phyloP scores from a whole-genome alignment of 345 rosid species.

The Gossypium sturtianum region DNA sequence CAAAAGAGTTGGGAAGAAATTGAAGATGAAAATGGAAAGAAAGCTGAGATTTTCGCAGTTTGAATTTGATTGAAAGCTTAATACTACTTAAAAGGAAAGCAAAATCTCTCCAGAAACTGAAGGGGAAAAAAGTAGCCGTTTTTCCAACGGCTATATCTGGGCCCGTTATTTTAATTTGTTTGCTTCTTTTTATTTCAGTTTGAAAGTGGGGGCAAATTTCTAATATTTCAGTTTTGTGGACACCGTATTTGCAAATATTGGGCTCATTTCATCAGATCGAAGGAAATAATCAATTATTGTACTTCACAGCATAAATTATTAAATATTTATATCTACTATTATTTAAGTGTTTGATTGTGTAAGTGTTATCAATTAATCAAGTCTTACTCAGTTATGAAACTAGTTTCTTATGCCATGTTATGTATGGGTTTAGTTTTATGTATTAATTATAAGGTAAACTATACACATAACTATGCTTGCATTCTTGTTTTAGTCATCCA shows the following conservation, averaged over 20 bases:
- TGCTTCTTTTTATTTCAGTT: background rate
- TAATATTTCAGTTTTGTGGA: background rate
- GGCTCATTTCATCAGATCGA: background rate
- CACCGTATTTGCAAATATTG: background rate
- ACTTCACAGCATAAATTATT: background rate
- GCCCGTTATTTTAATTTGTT: background rate
- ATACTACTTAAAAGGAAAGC: background rate
- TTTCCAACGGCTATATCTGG: slow-evolving; percentile 13
- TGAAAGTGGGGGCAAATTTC: background rate
- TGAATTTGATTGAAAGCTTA: background rate
- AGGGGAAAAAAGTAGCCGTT: slow-evolving; percentile 5
- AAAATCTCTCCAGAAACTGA: too few species aligned
- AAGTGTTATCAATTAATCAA: too few species aligned
- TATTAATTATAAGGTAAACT: too few species aligned
- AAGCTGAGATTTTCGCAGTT: slow-evolving; percentile 3
- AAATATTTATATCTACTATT: too few species aligned
- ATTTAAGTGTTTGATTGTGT: too few species aligned
- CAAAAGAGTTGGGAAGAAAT: background rate
- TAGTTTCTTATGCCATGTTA: too few species aligned
- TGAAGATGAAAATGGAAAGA: background rate
- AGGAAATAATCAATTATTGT: background rate
- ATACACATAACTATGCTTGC: too few species aligned
- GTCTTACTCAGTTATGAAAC: too few species aligned
- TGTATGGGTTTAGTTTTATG: too few species aligned
- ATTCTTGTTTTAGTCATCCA: too few species aligned